A percentile compares a stretch with the other conserved stretches of the same genome.
Conservation (phyloP, 1,284 basidiomycete species). For the Ceratobasidium sp. region DNA sequence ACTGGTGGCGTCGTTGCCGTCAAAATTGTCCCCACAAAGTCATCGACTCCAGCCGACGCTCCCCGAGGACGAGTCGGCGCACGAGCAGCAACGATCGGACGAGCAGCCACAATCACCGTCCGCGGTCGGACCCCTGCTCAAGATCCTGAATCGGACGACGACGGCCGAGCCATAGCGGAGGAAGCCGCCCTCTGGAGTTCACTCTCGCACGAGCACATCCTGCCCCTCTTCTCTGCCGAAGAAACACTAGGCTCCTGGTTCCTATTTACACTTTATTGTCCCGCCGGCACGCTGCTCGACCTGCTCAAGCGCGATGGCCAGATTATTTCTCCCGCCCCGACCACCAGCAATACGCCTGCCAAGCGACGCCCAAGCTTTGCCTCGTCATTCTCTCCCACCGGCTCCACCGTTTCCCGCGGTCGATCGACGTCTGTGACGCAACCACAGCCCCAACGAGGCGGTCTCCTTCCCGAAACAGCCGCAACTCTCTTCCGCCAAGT, state of each 20-base stretch:
- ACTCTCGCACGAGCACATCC: slow-evolving; percentile 76
- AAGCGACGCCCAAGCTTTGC: slow-evolving; percentile 19
- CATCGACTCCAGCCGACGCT: slow-evolving; percentile 50
- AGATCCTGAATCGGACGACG: slow-evolving; percentile 11
- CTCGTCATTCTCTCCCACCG: slow-evolving; percentile 49
- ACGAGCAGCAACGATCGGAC: slow-evolving; percentile 28
- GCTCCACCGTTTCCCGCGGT: slow-evolving; percentile 1
- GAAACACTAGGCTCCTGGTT: slow-evolving; percentile 75
- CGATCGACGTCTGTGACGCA: slow-evolving; percentile 19
- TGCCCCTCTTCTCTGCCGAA: slow-evolving; percentile 78
- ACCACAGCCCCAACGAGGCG: slow-evolving; percentile 58
- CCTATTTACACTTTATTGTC: slow-evolving; percentile 83
- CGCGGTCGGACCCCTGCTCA: slow-evolving; percentile 49
- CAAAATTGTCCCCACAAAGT: slow-evolving; percentile 73
- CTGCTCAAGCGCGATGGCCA: slow-evolving; percentile 74
- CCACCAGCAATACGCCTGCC: slow-evolving; percentile 9
- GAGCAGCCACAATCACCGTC: slow-evolving; percentile 44
- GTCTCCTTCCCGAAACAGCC: slow-evolving; percentile 67
- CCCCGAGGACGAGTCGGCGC: slow-evolving; percentile 36
- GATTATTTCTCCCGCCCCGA: background rate
- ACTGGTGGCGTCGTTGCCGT: slow-evolving; percentile 72
- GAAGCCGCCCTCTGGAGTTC: slow-evolving; percentile 83
- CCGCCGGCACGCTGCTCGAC: slow-evolving; percentile 85
- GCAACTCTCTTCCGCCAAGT: slow-evolving; percentile 91
- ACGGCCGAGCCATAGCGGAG: slow-evolving; percentile 57